Evolutionary conservation across 73 alveolate genomes (phyloP), one percentile per base, ranked within the genome.

Genomic region (Tetrahymena malaccensis): DNA sequence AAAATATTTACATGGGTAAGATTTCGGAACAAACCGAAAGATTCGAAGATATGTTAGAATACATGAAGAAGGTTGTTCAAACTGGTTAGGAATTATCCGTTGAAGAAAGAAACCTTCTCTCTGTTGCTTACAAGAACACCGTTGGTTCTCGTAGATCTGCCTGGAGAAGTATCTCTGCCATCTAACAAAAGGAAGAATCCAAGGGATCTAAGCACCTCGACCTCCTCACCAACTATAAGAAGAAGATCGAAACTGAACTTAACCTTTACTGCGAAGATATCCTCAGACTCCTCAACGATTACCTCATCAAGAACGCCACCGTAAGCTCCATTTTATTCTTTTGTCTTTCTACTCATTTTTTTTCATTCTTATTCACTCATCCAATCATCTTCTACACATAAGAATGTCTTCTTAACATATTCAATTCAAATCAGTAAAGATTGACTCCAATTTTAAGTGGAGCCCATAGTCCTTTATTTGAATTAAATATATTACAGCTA

Each of bases 1-100:
- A 98, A 96, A 94, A 95, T 70, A 95, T 98, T 25, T 98, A 97
- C 94, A 96, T 98, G 98, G 98, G 99, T 22, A 96, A 97, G 94
- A 97, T 98, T 94, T 96, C 99, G 27, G 99, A 98, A 95, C 97
- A 97, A 95, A 98, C 99, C n/a, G 99, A 98, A 95, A 84, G 99
- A 58, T 98, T 94, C 95, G 99, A 97, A 34, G 99, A 98, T 85
- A 98, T 98, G 99, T 98, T 98, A 34, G 98, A 98, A 96, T 98
- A 97, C 98, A 93, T 98, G 89, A 98, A 94, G 85, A 95, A 94
- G 43, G 95, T 98, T 84, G 98, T 97, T 89, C 96, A 94, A 22
- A 94, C 94, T n/a, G 98, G 98, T 31, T 96, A 95, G 50, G 97
- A 97, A 83, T 96, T 98, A 94, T 93, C 98, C 70, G 97, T 96